Conservation (phyloP, 2,329 filamentous ascomycete species). For the Knoxdaviesia capensis region DNA sequence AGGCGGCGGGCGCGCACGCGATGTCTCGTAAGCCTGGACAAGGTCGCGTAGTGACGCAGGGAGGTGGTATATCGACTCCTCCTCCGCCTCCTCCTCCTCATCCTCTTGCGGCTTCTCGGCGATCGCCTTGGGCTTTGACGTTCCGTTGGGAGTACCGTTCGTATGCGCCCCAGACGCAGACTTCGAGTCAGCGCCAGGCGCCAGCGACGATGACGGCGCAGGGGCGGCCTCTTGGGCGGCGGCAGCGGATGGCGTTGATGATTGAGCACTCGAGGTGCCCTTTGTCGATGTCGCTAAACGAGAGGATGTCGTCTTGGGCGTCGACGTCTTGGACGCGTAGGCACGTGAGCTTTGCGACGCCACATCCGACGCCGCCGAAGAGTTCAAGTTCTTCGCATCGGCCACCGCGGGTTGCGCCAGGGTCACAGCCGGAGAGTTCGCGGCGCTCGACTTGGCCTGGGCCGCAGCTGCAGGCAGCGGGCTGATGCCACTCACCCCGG, state of each 20-base stretch:
- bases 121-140: conserved; percentile 18
- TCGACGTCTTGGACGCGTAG: conserved; percentile 14
- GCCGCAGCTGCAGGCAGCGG: conserved; percentile 27
- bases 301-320: conserved; percentile 3
- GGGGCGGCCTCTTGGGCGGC: not conserved
- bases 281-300: conserved; percentile 2
- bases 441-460: conserved; percentile 32
- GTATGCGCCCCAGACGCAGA: conserved; percentile 15
- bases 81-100: conserved; percentile 14
- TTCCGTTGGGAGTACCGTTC: conserved; percentile 32
- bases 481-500: conserved; percentile 18
- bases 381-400: conserved; percentile 8
- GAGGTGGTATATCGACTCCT: conserved; percentile 83
- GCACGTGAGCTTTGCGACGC: conserved; percentile 17
- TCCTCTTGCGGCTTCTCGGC: conserved; percentile 11
- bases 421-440: conserved; percentile 30
- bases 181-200: not conserved
- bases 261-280: conserved; percentile 37
- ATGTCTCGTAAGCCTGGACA: conserved; percentile 73
- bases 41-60: conserved; percentile 77
- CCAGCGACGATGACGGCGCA: not conserved
- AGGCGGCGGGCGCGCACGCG: conserved; percentile 47
- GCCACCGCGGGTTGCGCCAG: conserved; percentile 23
- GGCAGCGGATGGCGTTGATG: not conserved
- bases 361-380: conserved; percentile 12